These are phyloP conservation scores for Cucurbita argyrosperma DNA, from an alignment of 306 rosid species.

Conservation along the genomic window DNA sequence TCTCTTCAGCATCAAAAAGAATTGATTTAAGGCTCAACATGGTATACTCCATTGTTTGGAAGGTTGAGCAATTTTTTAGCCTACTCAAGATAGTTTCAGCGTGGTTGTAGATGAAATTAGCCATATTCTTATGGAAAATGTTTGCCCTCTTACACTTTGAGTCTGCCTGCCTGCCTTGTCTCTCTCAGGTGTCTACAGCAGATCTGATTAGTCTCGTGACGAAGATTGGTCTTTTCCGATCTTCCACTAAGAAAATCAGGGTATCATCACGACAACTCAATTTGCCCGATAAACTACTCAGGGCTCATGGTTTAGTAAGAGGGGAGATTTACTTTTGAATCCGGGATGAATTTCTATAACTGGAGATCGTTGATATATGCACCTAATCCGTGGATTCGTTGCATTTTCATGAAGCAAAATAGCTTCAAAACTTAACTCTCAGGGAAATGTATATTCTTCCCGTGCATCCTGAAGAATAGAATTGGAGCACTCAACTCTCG, in stretches of 20 bases:
- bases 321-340: no score
- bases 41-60: neutral
- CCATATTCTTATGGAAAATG: neutral
- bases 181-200: no score
- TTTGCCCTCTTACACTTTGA: no score
- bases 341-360: no score
- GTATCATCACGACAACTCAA: no score
- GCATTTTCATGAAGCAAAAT: neutral
- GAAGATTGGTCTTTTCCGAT: no score
- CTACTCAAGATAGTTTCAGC: slow-evolving; percentile 3
- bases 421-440: neutral
- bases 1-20: slow-evolving; percentile 2
- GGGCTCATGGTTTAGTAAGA: no score
- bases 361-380: neutral
- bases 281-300: no score
- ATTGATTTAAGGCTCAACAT: neutral
- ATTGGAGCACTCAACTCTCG: neutral
- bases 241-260: no score
- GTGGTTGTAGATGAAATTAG: neutral
- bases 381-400: neutral
- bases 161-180: no score
- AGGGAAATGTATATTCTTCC: neutral
- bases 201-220: no score
- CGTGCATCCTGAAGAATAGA: neutral
- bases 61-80: neutral